Evolutionary conservation across 192 early-diverging fungal genomes (phyloP), one percentile per base, ranked within the genome.

Genomic region (Phlyctochytrium planicorne): DNA sequence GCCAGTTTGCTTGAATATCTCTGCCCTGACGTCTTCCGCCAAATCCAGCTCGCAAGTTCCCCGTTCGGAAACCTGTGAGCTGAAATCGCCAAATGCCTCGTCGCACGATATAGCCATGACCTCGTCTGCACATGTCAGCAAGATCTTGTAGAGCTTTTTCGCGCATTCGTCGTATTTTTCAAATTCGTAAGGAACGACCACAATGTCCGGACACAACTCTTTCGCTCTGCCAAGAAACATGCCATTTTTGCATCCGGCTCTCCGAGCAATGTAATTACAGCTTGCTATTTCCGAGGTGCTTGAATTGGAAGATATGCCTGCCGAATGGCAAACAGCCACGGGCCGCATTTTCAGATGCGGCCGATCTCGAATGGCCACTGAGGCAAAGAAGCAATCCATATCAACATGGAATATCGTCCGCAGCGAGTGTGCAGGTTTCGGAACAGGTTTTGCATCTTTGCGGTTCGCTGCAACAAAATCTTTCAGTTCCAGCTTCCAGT

Each of bases 331-430:
- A 0, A 91, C 81, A 2, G 80, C 91, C 10, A 94, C 90, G 0
- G 95, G 94, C 30, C 66, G 76, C 35, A 83, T 73, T 20, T 57
- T 68, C 24, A 94, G 71, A 20, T 83, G 64, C 0, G 94, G 95
- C 6, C 88, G 76, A 0, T 82, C 81, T 52, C 84, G 79, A 32
- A 93, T 73, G 0, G 88, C 89, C 1, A 91, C 92, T 0, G 94
- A 91, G 0, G 89, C 94, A 78, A 97, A 97, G 63, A 95, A 97
- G 72, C 93, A 95, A 79, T 97, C 95, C 78, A 97, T 91, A 62
- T 96, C 95, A 3, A 93, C 82, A 72, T 97, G 93, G 82, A 93
- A 87, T 36, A 89, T 82, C 4, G 79, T 69, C 2, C 73, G 65
- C 62, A 47, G 40, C n/a, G n/a, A n/a, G 57, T 30, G 10, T 34